Evolutionary conservation across 2,329 filamentous ascomycete genomes (phyloP).

Genomic region (Amphichorda felina): DNA sequence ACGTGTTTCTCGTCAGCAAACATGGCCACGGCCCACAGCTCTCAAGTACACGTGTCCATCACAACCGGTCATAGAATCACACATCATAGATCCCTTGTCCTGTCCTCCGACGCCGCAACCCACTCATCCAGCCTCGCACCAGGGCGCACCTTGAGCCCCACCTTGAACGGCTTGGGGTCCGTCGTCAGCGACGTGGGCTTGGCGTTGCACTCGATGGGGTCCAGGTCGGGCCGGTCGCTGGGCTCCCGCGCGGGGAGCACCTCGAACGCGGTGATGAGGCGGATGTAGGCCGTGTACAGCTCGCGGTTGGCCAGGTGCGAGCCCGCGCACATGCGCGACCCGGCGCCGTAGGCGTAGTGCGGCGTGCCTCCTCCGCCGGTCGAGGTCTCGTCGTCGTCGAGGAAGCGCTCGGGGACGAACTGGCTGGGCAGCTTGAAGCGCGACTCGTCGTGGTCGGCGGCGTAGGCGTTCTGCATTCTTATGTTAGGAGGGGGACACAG

Average conservation of each 20-base stretch:
- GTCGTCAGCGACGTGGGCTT: slow-evolving; percentile 47
- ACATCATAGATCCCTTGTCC: slow-evolving; percentile 31
- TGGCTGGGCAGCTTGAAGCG: slow-evolving; percentile 53
- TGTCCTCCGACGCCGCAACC: slow-evolving; percentile 39
- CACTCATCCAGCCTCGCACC: slow-evolving; percentile 31
- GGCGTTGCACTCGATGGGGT: slow-evolving; percentile 44
- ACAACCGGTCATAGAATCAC: too few species aligned
- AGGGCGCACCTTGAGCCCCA: slow-evolving; percentile 38
- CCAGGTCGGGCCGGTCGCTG: slow-evolving; percentile 37
- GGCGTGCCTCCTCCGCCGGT: too few species aligned
- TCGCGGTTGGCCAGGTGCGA: slow-evolving; percentile 52
- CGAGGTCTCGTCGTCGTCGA: slow-evolving; percentile 38
- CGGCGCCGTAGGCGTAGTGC: slow-evolving; percentile 52
- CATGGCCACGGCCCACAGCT: too few species aligned
- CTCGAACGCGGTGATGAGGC: slow-evolving; percentile 45
- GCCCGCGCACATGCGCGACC: slow-evolving; percentile 51
- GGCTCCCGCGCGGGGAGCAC: slow-evolving; percentile 34
- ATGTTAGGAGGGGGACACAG: background rate
- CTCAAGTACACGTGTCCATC: too few species aligned
- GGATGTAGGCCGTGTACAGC: slow-evolving; percentile 47
- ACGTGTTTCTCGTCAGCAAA: too few species aligned
- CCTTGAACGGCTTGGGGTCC: slow-evolving; percentile 52
- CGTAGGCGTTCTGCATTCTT: slow-evolving; percentile 50
- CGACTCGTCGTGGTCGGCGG: slow-evolving; percentile 57
- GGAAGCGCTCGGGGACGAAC: slow-evolving; percentile 62